Conservation (phyloP, 1,284 basidiomycete species). For the Cutaneotrichosporon dermatis region DNA sequence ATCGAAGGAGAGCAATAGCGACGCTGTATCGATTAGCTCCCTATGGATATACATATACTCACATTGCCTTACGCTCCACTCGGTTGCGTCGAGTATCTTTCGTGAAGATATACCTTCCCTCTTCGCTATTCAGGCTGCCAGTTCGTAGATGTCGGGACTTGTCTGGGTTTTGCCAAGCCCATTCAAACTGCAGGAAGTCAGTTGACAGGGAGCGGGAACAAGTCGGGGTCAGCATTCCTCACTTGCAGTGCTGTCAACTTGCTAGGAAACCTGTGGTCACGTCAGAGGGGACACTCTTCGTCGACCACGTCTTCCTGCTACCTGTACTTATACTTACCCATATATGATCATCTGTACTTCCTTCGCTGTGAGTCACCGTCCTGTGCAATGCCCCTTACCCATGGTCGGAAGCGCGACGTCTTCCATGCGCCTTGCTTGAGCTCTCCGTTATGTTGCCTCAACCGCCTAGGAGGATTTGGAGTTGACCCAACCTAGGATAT, state of each 20-base stretch:
- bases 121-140: not conserved
- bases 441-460: constrained; percentile 82
- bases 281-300: too few relatives aligned
- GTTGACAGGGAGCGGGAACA: not conserved
- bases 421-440: constrained; percentile 69
- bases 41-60: constrained; percentile 2
- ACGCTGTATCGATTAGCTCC: constrained; percentile 25
- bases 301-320: too few relatives aligned
- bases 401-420: constrained; percentile 67
- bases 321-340: constrained; percentile 41
- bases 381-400: constrained; percentile 52
- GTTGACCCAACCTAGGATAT: constrained; percentile 70
- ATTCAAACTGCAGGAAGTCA: constrained; percentile 63
- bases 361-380: constrained; percentile 12
- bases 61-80: constrained; percentile 41
- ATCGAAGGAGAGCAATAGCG: constrained; percentile 36
- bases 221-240: not conserved
- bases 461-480: constrained; percentile 69
- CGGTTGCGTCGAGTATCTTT: constrained; percentile 38
- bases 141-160: constrained; percentile 50
- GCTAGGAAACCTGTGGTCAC: constrained; percentile 63
- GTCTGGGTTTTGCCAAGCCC: constrained; percentile 80
- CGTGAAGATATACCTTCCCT: constrained; percentile 29
- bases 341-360: constrained; percentile 80
- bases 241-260: constrained; percentile 67